Evolutionary conservation across 108 stramenopile species (phyloP).

Genomic region (Pseudonitzschia multiseries): DNA sequence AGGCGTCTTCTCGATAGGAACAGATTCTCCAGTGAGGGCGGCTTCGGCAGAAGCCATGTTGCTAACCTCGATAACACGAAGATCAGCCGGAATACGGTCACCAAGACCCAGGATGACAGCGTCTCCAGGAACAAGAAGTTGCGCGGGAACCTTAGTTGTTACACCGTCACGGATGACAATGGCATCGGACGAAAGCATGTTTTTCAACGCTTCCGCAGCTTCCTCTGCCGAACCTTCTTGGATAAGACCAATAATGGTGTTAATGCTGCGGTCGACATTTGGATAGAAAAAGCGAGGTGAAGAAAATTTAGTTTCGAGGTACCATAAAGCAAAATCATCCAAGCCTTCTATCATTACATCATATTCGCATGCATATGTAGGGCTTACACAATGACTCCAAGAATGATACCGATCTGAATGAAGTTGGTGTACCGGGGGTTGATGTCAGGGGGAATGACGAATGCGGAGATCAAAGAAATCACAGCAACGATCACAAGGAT

Average conservation of each 20-base stretch:
- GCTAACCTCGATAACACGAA: conserved; percentile 72
- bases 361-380: too few species aligned
- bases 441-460: conserved; percentile 35
- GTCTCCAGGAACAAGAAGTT: conserved; percentile 74
- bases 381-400: conserved; percentile 60
- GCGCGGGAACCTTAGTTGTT: conserved; percentile 62
- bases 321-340: too few species aligned
- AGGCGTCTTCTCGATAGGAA: conserved; percentile 79
- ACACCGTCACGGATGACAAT: conserved; percentile 69
- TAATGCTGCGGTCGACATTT: conserved; percentile 38
- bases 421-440: conserved; percentile 45
- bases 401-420: conserved; percentile 71
- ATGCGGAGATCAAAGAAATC: conserved; percentile 58
- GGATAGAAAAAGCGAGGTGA: not conserved
- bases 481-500: conserved; percentile 75
- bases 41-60: conserved; percentile 85
- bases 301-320: too few species aligned
- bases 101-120: conserved; percentile 67
- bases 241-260: conserved; percentile 76
- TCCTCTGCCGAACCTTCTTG: conserved; percentile 84
- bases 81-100: conserved; percentile 85
- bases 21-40: conserved; percentile 90
- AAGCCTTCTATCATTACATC: too few species aligned
- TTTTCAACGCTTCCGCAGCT: conserved; percentile 76
- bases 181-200: conserved; percentile 78